phyloP scores from a whole-genome alignment of 768 basidiomycete species.

The Boletus eberwhitei region DNA sequence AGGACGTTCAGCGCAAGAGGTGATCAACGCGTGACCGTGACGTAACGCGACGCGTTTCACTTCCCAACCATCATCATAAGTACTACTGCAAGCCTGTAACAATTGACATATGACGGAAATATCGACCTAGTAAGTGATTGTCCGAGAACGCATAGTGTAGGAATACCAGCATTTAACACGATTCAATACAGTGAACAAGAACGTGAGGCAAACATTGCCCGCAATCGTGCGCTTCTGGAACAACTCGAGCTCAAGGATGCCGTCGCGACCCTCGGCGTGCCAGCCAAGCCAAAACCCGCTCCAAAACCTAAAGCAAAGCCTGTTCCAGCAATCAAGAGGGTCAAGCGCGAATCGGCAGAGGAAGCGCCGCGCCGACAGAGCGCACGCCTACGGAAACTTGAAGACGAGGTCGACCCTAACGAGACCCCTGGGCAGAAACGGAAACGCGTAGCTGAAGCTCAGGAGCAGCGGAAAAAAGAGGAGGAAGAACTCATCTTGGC shows the following conservation, averaged over 20 bases:
- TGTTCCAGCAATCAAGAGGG: slow-evolving; percentile 52
- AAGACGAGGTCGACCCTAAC: slow-evolving; percentile 48
- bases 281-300: slow-evolving; percentile 37
- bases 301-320: slow-evolving; percentile 53
- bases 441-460: slow-evolving; percentile 64
- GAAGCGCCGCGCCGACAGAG: slow-evolving; percentile 64
- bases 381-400: slow-evolving; percentile 47
- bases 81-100: background rate
- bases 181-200: slow-evolving; percentile 52
- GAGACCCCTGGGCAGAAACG: slow-evolving; percentile 64
- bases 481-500: slow-evolving; percentile 60
- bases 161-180: background rate
- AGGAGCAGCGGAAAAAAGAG: slow-evolving; percentile 52
- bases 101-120: slow-evolving; percentile 36
- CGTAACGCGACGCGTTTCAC: slow-evolving; percentile 30
- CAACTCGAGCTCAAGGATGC: slow-evolving; percentile 65
- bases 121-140: slow-evolving; percentile 49
- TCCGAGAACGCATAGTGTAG: background rate
- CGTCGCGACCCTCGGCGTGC: slow-evolving; percentile 44
- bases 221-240: slow-evolving; percentile 72
- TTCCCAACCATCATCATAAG: background rate
- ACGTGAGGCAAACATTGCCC: slow-evolving; percentile 77
- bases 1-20: no score
- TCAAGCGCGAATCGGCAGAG: slow-evolving; percentile 45
- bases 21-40: slow-evolving; percentile 24